Conservation (phyloP, 768 basidiomycete genomes). For the Boletellus ananiceps region DNA sequence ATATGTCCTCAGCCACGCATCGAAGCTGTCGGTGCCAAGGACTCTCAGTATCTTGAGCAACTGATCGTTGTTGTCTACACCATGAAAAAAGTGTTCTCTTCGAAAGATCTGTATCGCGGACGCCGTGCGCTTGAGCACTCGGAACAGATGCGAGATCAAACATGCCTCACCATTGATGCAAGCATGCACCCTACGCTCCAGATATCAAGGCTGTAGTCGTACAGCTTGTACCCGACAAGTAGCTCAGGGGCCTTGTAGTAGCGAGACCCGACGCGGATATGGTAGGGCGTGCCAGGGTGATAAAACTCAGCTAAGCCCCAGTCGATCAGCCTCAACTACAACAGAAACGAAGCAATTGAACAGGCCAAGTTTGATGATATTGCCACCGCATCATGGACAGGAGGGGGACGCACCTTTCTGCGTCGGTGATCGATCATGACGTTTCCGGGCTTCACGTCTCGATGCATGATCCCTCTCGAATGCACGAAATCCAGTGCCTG, state of each 20-base stretch:
- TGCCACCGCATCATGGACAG: neutral
- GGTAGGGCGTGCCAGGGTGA: slow-evolving; percentile 64
- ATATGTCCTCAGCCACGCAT: slow-evolving; percentile 54
- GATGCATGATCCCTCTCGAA: slow-evolving; percentile 68
- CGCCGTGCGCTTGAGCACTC: neutral
- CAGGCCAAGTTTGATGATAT: too few species aligned
- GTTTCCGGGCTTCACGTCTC: slow-evolving; percentile 65
- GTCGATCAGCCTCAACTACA: slow-evolving; percentile 57
- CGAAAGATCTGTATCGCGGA: slow-evolving; percentile 51
- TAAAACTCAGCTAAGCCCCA: slow-evolving; percentile 80
- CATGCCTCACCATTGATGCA: slow-evolving; percentile 57
- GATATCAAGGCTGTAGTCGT: slow-evolving; percentile 69
- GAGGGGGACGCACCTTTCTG: slow-evolving; percentile 42
- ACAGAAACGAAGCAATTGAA: neutral
- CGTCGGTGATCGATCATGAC: slow-evolving; percentile 70
- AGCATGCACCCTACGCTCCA: slow-evolving; percentile 76
- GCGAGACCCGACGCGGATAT: slow-evolving; percentile 65
- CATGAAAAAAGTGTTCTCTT: slow-evolving; percentile 73
- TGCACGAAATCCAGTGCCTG: slow-evolving; percentile 67
- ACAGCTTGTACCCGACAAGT: slow-evolving; percentile 65
- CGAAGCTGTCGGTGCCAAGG: slow-evolving; percentile 63
- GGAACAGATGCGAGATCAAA: neutral
- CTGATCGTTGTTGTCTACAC: slow-evolving; percentile 70
- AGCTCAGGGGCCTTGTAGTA: slow-evolving; percentile 76
- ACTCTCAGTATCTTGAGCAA: slow-evolving; percentile 65